These are phyloP conservation scores for Colletotrichum musae DNA, from an alignment of 2,329 filamentous ascomycete genomes.

Conservation along the genomic window DNA sequence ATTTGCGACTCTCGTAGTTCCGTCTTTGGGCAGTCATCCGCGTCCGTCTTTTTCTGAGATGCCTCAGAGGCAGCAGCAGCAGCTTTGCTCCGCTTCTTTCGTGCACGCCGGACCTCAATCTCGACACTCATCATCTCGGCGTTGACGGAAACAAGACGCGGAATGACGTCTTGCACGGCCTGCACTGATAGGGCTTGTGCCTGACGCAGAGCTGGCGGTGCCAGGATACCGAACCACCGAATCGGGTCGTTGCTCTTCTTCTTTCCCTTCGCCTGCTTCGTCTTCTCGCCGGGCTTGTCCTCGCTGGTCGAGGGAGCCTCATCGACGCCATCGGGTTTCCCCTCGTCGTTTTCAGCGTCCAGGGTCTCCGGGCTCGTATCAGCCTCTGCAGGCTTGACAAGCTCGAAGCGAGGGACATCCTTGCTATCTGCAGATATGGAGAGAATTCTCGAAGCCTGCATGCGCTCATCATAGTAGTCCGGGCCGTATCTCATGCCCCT, in stretches of 20 bases:
- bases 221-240: slow-evolving; percentile 69
- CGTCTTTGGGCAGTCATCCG: slow-evolving; percentile 18
- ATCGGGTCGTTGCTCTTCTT: slow-evolving; percentile 65
- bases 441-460: slow-evolving; percentile 72
- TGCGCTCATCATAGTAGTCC: slow-evolving; percentile 81
- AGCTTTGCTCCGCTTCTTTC: slow-evolving; percentile 68
- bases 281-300: slow-evolving; percentile 31
- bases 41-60: slow-evolving; percentile 49
- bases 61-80: slow-evolving; percentile 45
- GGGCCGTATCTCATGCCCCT: slow-evolving; percentile 75
- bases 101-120: slow-evolving; percentile 75
- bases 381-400: slow-evolving; percentile 41
- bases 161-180: slow-evolving; percentile 70
- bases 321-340: background rate
- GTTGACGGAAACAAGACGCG: slow-evolving; percentile 69
- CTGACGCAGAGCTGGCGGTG: slow-evolving; percentile 65
- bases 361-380: slow-evolving; percentile 14
- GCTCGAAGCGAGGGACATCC: slow-evolving; percentile 44
- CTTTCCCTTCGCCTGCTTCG: slow-evolving; percentile 33
- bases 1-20: background rate
- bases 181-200: slow-evolving; percentile 73
- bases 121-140: slow-evolving; percentile 76
- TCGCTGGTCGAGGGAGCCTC: slow-evolving; percentile 19
- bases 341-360: slow-evolving; percentile 32
- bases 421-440: slow-evolving; percentile 44